These are phyloP conservation scores for Leucocoprinus sp. DNA, from an alignment of 768 basidiomycete genomes.

Conservation along the genomic window DNA sequence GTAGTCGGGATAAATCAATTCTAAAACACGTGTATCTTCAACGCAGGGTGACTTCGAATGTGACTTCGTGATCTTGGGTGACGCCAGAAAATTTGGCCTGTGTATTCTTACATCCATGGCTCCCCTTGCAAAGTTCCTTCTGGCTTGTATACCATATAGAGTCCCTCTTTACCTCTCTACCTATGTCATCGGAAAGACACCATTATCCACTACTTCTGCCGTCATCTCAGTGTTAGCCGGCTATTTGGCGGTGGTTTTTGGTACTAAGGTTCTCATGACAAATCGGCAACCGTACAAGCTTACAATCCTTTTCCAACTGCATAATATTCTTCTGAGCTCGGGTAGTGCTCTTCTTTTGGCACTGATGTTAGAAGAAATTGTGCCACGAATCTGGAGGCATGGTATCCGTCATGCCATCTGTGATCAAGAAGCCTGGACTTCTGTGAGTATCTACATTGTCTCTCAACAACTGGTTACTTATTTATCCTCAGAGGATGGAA, in stretches of 20 bases:
- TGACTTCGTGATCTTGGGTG: slow-evolving; percentile 17
- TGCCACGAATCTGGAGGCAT: slow-evolving; percentile 67
- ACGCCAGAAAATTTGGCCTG: slow-evolving; percentile 23
- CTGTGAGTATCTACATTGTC: slow-evolving; percentile 45
- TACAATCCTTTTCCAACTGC: slow-evolving; percentile 76
- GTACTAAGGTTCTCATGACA: slow-evolving; percentile 79
- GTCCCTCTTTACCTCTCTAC: slow-evolving; percentile 49
- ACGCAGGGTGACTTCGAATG: slow-evolving; percentile 1
- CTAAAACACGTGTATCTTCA: slow-evolving; percentile 8
- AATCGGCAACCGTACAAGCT: slow-evolving; percentile 65
- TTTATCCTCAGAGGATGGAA: slow-evolving; percentile 61
- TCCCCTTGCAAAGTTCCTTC: slow-evolving; percentile 65
- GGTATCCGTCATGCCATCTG: slow-evolving; percentile 78
- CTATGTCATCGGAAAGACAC: slow-evolving; percentile 71
- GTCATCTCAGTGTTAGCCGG: slow-evolving; percentile 63
- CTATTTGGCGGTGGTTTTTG: slow-evolving; percentile 88
- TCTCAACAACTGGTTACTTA: slow-evolving; percentile 8
- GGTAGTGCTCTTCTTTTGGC: slow-evolving; percentile 80
- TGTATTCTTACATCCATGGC: slow-evolving; percentile 43
- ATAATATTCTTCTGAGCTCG: slow-evolving; percentile 81
- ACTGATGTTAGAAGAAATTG: slow-evolving; percentile 89
- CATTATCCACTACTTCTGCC: slow-evolving; percentile 71
- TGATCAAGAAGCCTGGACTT: slow-evolving; percentile 70
- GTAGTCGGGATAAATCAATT: not conserved
- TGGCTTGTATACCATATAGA: slow-evolving; percentile 46